phyloP scores from a whole-genome alignment of 2,329 filamentous ascomycete genomes.

The Microdochium nivale region DNA sequence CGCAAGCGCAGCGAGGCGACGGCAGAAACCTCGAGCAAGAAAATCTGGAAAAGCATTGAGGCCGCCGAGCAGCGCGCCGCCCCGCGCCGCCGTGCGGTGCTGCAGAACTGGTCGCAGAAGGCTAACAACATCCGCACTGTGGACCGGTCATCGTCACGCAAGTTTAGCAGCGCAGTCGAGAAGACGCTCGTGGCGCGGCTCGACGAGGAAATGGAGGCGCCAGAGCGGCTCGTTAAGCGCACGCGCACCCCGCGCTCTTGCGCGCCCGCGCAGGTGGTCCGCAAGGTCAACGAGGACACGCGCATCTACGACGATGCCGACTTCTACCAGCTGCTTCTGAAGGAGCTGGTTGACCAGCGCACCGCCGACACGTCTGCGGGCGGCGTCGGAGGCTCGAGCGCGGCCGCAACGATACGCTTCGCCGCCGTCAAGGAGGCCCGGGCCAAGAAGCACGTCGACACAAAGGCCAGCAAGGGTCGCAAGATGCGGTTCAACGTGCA shows the following conservation, averaged over 20 bases:
- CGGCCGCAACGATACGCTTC: conserved; percentile 49
- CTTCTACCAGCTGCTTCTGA: conserved; percentile 89
- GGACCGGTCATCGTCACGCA: conserved; percentile 38
- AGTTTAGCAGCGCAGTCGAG: conserved; percentile 39
- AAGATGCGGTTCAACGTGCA: conserved; percentile 93
- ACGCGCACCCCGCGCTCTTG: conserved; percentile 68
- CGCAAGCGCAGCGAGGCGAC: conserved; percentile 30
- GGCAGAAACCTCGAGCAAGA: conserved; percentile 46
- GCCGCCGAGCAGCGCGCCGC: conserved; percentile 51
- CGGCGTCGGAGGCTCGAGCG: conserved; percentile 20
- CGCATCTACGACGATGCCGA: conserved; percentile 85
- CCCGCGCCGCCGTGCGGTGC: conserved; percentile 56
- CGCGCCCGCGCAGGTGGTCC: conserved; percentile 58
- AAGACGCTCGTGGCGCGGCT: conserved; percentile 61
- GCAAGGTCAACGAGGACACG: conserved; percentile 46
- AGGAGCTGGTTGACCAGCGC: conserved; percentile 86
- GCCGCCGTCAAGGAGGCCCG: conserved; percentile 69
- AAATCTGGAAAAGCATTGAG: conserved; percentile 67
- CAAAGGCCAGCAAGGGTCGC: conserved; percentile 87
- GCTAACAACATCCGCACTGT: conserved; percentile 53
- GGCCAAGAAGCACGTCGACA: conserved; percentile 76
- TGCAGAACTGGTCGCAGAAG: conserved; percentile 89
- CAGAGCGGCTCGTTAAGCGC: conserved; percentile 59
- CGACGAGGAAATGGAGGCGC: conserved; percentile 56
- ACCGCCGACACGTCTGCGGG: conserved; percentile 52